Conservation (phyloP, 169 alveolate species). For the Ichthyophthirius multifiliis region DNA sequence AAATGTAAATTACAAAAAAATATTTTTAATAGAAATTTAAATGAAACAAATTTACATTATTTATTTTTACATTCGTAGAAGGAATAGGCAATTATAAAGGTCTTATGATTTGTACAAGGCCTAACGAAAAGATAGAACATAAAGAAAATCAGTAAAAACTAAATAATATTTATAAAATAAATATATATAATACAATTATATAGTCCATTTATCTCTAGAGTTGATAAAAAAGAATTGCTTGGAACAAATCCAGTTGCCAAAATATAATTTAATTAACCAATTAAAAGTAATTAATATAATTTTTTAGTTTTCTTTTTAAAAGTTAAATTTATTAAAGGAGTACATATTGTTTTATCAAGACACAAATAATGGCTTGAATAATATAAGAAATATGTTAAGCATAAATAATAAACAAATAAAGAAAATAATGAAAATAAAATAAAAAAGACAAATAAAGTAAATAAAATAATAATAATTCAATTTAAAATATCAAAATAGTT, state of each 20-base stretch:
- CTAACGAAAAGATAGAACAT: background rate
- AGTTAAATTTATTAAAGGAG: background rate
- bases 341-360: background rate
- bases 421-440: background rate
- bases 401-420: background rate
- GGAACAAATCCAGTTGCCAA: background rate
- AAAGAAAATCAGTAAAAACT: background rate
- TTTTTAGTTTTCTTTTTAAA: background rate
- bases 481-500: background rate
- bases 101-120: slow-evolving; percentile 10
- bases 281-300: background rate
- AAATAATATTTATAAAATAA: background rate
- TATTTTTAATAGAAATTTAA: no score
- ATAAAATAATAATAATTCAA: background rate
- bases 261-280: background rate
- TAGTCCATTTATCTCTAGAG: slow-evolving; percentile 4
- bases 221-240: background rate
- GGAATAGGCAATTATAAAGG: slow-evolving; percentile 3
- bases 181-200: background rate
- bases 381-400: background rate
- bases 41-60: no score
- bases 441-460: background rate
- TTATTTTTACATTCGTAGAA: no score
- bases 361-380: background rate
- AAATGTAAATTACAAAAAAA: no score